Evolutionary conservation across 805 yeast species (phyloP).

Genomic region (Komagataella ulmi): DNA sequence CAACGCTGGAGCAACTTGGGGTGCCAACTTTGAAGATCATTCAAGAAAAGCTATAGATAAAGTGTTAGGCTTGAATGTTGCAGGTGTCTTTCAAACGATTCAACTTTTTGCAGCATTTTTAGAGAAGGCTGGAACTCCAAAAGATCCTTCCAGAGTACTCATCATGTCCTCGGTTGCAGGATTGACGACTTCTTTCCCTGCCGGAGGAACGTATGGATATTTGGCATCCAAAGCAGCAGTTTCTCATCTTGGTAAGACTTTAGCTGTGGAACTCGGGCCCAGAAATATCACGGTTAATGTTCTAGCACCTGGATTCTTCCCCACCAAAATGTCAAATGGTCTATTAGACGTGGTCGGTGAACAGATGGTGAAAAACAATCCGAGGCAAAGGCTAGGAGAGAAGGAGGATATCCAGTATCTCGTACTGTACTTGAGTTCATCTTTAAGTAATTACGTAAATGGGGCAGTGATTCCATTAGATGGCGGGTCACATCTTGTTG

Average conservation of each 20-base stretch:
- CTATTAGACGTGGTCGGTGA: slow-evolving; percentile 38
- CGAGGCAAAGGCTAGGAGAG: slow-evolving; percentile 48
- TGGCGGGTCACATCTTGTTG: slow-evolving; percentile 47
- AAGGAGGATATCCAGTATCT: slow-evolving; percentile 45
- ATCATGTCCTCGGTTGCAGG: slow-evolving; percentile 61
- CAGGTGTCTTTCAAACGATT: slow-evolving; percentile 55
- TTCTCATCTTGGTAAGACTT: slow-evolving; percentile 47
- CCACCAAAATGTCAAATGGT: slow-evolving; percentile 63
- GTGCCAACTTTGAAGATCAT: slow-evolving; percentile 46
- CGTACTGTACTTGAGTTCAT: slow-evolving; percentile 40
- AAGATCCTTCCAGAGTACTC: slow-evolving; percentile 51
- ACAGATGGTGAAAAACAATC: slow-evolving; percentile 33
- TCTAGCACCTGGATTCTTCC: slow-evolving; percentile 69
- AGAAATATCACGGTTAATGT: slow-evolving; percentile 55
- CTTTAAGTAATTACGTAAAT: slow-evolving; percentile 46
- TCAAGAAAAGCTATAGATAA: slow-evolving; percentile 49
- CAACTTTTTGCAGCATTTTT: slow-evolving; percentile 50
- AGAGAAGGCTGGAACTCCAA: slow-evolving; percentile 31
- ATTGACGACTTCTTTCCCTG: slow-evolving; percentile 19
- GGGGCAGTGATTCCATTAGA: slow-evolving; percentile 60
- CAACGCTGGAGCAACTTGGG: slow-evolving; percentile 78
- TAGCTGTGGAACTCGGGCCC: slow-evolving; percentile 57
- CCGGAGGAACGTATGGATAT: slow-evolving; percentile 55
- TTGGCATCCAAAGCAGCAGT: slow-evolving; percentile 67
- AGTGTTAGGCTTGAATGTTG: slow-evolving; percentile 48